Base-by-base conservation (phyloP, 768 basidiomycete species). In the Mycena latifolia region DNA sequence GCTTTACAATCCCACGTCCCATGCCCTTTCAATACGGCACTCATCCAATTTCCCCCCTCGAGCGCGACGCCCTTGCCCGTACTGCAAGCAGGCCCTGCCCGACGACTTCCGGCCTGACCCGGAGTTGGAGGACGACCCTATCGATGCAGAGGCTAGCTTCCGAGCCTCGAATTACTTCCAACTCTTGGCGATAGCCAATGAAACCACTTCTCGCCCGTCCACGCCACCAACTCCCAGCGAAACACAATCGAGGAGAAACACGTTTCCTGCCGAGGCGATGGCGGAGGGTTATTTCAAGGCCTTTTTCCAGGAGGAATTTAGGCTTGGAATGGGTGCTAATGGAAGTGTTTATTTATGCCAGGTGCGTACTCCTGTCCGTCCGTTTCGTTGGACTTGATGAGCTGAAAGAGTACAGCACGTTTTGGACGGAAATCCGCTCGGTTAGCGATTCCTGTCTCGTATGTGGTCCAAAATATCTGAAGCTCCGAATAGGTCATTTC, bases 261-360 rank as follows among this genome's bases (percentile, higher is more conserved):
- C 86, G 1, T 93, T 94, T 77, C 82, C 88, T 3, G 84, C 87
- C 2, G 90, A 91, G 55, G 83, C 85, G 33, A 92, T 94, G 92
- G 94, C 95, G 0, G 91, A 95, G 57, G 96, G 96, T 0, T 98
- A 98, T 75, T 97, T 96, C 79, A 88, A 91, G 69, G 85, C 93
- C 0, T 99, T 97, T 81, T 99, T 99, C 74, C 88, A 90, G 62
- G 96, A 98, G 72, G 94, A 96, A 69, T 89, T 85, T 66, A 87
- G 90, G 63, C 82, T 99, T 8, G 96, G 96, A 0, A 96, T 98
- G 94, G 96, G 96, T 46, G 96, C 96, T 0, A 95, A 95, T 72
- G 96, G 97, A 2, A 92, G 85, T 27, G 96, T 99, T 1, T 98
- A 84, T 74, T 82, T 97, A 4, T 96, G 94, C 71, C 92, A 93